Base-by-base conservation (phyloP, 1,139 yeast species). In the Chernovozyma sophiae-reginae region DNA sequence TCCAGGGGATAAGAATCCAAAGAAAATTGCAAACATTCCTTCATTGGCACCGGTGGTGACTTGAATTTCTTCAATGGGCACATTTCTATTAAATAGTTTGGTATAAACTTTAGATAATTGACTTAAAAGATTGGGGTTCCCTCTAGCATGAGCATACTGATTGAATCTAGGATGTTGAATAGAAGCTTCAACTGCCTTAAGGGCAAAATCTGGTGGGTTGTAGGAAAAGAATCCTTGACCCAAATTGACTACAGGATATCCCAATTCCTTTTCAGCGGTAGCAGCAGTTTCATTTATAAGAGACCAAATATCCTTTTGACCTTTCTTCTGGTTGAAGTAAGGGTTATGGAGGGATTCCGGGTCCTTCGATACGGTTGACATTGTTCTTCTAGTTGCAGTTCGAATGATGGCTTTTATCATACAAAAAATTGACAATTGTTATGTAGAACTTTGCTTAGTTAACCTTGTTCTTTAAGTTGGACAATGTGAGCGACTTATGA, bases 201-300 rank as follows among this genome's bases (percentile, higher is more conserved):
- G 69, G 12, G 95, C 96, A 62, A 92, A 92, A 16, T 77, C 77
- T 1, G 98, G 98, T 2, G 97, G 97, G 29, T 89, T 77, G 58
- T 90, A 92, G 2, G 96, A 86, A 68, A 92, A 92, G 62, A 92
- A 92, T 1, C 98, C 98, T 60, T 92, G 98, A 27, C 98, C 98
- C 43, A 92, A 73, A 52, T 92, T 92, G 46, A 82, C 81, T 39
- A 90, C 79, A 33, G 86, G 83, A 46, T 81, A 71, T 14, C 87
- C 87, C 23, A 78, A 64, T 39, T 75, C 77, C 31, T 61, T 62
- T 37, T 77, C 79, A 12, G 95, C 86, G 4, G 77, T 75, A 3
- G 96, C 96, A 1, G 97, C 97, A 2, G 97, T 83, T 53, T 90
- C 97, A 55, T 92, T 92, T 60, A 94, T 86, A 47, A 92, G 68